Evolutionary conservation across 352 stramenopile genomes (phyloP), one percentile per base, ranked within the genome.

Genomic region (Phytophthora melonis): DNA sequence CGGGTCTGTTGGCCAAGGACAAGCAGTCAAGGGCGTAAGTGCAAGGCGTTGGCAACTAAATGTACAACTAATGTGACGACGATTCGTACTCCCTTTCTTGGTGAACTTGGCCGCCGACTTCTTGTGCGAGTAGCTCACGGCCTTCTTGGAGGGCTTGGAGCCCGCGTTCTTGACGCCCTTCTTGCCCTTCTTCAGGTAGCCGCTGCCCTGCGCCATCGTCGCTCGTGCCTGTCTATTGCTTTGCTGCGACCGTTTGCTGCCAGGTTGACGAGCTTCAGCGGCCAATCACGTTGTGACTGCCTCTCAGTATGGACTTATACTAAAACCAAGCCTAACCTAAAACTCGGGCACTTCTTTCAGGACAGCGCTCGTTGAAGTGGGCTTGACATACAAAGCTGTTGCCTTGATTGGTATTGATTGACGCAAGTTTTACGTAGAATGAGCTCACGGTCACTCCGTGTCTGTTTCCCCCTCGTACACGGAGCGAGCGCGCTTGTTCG

Each of bases 41-140:
- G 27, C 23, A 25, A 25, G 23, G 23, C 23, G n/a, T n/a, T n/a
- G n/a, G n/a, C n/a, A n/a, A n/a, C n/a, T n/a, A n/a, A n/a, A n/a
- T n/a, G n/a, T n/a, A n/a, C n/a, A n/a, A n/a, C n/a, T n/a, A n/a
- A n/a, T n/a, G 23, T 25, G 23, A 25, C 23, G 23, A 25, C 23
- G 23, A 25, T 25, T 25, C 23, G 80, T 84, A 95, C 89, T 96
- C 30, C 89, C 89, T 89, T 93, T 93, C 79, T 94, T 93, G 63
- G 86, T 94, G 78, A 93, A 94, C 75, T 96, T 96, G 77, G 86
- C 78, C 5, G 89, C 85, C 68, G 87, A 93, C 55, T 82, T 80
- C 77, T 96, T 96, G 84, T 96, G 86, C 11, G 77, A 86, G 72
- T 94, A 94, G 68, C 82, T 73, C 67, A 84, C 83, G 0, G 53